Evolutionary conservation across 305 asterid species (phyloP).

Genomic region (Solanum aculeatissimum): DNA sequence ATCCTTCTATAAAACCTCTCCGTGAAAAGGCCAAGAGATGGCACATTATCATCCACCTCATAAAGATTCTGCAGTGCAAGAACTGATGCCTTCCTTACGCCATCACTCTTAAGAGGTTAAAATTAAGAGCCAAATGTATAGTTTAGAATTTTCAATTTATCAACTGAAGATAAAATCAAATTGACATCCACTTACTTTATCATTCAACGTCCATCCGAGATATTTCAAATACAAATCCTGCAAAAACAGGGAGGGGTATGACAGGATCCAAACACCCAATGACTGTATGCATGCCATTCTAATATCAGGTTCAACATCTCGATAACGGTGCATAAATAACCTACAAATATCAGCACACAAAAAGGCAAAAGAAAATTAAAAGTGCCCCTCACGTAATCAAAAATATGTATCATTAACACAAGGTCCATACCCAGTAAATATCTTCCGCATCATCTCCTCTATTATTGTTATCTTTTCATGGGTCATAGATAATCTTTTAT

Average conservation of each 20-base stretch:
- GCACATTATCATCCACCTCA: slow-evolving; percentile 89
- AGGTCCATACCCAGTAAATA: slow-evolving; percentile 68
- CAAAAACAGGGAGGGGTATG: slow-evolving; percentile 89
- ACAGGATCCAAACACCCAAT: slow-evolving; percentile 90
- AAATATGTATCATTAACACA: neutral
- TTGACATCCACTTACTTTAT: slow-evolving; percentile 55
- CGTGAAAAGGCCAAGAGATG: slow-evolving; percentile 89
- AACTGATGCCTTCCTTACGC: slow-evolving; percentile 89
- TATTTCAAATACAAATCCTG: slow-evolving; percentile 94
- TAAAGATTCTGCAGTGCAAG: slow-evolving; percentile 89
- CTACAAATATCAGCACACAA: slow-evolving; percentile 28
- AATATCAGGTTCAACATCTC: slow-evolving; percentile 90
- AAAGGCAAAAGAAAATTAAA: neutral
- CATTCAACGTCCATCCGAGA: slow-evolving; percentile 98
- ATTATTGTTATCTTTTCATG: slow-evolving; percentile 80
- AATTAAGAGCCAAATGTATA: slow-evolving; percentile 6
- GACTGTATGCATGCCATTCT: slow-evolving; percentile 89
- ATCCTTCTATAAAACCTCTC: slow-evolving; percentile 84
- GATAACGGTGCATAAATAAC: slow-evolving; percentile 92
- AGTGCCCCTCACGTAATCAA: neutral
- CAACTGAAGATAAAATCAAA: neutral
- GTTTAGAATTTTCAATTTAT: slow-evolving; percentile 13
- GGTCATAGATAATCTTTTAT: slow-evolving; percentile 58
- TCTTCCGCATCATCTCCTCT: slow-evolving; percentile 94
- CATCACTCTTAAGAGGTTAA: slow-evolving; percentile 56